These are phyloP conservation scores for Hypholoma fasciculare DNA, from an alignment of 768 basidiomycete species.

Conservation along the genomic window DNA sequence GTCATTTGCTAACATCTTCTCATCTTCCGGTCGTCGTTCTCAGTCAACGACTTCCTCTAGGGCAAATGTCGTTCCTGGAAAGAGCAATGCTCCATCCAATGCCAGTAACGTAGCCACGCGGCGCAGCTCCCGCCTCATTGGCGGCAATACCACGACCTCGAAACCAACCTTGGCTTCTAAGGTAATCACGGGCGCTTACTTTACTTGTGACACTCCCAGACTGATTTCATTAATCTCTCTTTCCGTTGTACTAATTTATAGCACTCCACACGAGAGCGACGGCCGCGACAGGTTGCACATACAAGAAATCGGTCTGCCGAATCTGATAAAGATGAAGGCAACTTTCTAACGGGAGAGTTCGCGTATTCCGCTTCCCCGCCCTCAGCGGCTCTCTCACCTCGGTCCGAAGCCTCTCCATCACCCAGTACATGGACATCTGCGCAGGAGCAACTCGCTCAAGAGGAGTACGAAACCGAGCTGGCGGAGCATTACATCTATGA, in stretches of 20 bases:
- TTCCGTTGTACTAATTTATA: slow-evolving; percentile 2
- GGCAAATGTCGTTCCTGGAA: slow-evolving; percentile 49
- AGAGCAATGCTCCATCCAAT: slow-evolving; percentile 47
- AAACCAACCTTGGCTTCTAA: slow-evolving; percentile 54
- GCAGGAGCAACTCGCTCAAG: slow-evolving; percentile 73
- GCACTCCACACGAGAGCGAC: slow-evolving; percentile 50
- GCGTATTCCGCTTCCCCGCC: slow-evolving; percentile 64
- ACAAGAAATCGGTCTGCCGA: slow-evolving; percentile 63
- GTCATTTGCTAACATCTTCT: slow-evolving; percentile 86
- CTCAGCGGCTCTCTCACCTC: slow-evolving; percentile 58
- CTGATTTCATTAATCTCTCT: slow-evolving; percentile 4
- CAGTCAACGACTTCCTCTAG: slow-evolving; percentile 71
- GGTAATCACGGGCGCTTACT: slow-evolving; percentile 36
- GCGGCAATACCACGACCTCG: slow-evolving; percentile 47
- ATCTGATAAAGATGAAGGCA: slow-evolving; percentile 74
- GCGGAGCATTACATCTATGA: slow-evolving; percentile 86
- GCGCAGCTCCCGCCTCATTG: slow-evolving; percentile 73
- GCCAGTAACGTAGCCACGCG: slow-evolving; percentile 50
- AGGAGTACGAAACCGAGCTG: slow-evolving; percentile 66
- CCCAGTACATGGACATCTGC: slow-evolving; percentile 62
- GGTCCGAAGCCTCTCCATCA: slow-evolving; percentile 63
- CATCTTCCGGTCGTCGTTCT: slow-evolving; percentile 79
- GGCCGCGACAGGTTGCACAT: slow-evolving; percentile 48
- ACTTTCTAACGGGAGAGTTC: slow-evolving; percentile 42
- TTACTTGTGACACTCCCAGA: neutral